Percentiles rank a stretch among this genome's conserved stretches.
Evolutionary conservation across 352 stramenopile genomes (phyloP).

Genomic region (Discostella stelligera): DNA sequence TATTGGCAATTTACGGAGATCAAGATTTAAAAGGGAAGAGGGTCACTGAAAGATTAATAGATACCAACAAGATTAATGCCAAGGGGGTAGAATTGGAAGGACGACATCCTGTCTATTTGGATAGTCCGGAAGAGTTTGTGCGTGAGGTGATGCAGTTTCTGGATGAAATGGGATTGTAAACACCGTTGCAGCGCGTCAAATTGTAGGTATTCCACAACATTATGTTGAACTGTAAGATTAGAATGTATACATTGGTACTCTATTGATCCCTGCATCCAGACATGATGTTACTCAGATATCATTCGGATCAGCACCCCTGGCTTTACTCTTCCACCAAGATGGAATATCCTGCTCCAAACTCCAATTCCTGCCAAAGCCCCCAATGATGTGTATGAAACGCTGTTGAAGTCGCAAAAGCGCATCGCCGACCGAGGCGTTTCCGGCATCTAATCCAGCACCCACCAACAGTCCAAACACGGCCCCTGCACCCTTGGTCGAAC

Average conservation of each 20-base stretch:
- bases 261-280: too few relatives aligned
- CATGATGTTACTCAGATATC: constrained; percentile 22
- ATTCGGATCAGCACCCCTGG: constrained; percentile 26
- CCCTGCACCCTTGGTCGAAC: constrained; percentile 25
- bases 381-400: not conserved
- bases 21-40: constrained; percentile 51
- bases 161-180: constrained; percentile 36
- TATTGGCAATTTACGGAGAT: constrained; percentile 69
- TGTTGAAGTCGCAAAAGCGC: constrained; percentile 9
- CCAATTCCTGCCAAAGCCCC: not conserved
- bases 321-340: constrained; percentile 38
- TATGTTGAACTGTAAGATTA: not conserved
- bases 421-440: constrained; percentile 7
- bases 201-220: not conserved
- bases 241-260: not conserved
- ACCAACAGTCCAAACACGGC: constrained; percentile 37
- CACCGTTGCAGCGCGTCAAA: not conserved
- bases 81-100: constrained; percentile 60
- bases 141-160: constrained; percentile 50
- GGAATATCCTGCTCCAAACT: constrained; percentile 23
- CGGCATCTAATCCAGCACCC: constrained; percentile 8
- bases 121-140: constrained; percentile 68
- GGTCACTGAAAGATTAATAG: constrained; percentile 41
- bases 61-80: constrained; percentile 27
- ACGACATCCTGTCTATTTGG: constrained; percentile 71